These are phyloP conservation scores for Venturia asperata DNA, from an alignment of 2,329 filamentous ascomycete genomes.

Conservation along the genomic window DNA sequence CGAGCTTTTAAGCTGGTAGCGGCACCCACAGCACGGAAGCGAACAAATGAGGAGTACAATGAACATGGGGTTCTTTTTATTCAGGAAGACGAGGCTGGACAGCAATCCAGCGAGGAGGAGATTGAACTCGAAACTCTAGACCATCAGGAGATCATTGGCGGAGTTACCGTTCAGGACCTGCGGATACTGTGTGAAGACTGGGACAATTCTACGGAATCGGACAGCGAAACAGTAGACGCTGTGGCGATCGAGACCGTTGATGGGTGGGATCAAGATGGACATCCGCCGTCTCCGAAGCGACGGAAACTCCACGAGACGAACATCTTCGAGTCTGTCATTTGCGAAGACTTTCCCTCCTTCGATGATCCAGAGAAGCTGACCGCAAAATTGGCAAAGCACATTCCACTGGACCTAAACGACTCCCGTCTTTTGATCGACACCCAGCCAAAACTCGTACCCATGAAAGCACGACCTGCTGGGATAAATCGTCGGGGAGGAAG, in stretches of 20 bases:
- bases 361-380: constrained; percentile 74
- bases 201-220: constrained; percentile 49
- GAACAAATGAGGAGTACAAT: constrained; percentile 42
- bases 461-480: constrained; percentile 1
- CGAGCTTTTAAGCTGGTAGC: constrained; percentile 73
- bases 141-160: constrained; percentile 61
- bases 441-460: constrained; percentile 11
- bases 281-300: constrained; percentile 52
- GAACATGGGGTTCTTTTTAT: constrained; percentile 50
- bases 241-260: constrained; percentile 22
- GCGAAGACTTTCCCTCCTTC: constrained; percentile 57
- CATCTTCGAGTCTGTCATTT: constrained; percentile 26
- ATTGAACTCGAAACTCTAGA: constrained; percentile 46
- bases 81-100: constrained; percentile 35
- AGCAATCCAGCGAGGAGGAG: constrained; percentile 44
- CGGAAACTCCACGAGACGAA: constrained; percentile 45
- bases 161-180: constrained; percentile 72
- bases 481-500: constrained; percentile 52
- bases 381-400: constrained; percentile 64
- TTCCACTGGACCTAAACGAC: constrained; percentile 81
- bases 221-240: constrained; percentile 34
- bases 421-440: constrained; percentile 73
- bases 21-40: constrained; percentile 44
- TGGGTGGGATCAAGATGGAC: constrained; percentile 27
- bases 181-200: constrained; percentile 82